Evolutionary conservation across 2,329 filamentous ascomycete species (phyloP), one percentile per base, ranked within the genome.

Genomic region (Pestalotiopsis sp.): DNA sequence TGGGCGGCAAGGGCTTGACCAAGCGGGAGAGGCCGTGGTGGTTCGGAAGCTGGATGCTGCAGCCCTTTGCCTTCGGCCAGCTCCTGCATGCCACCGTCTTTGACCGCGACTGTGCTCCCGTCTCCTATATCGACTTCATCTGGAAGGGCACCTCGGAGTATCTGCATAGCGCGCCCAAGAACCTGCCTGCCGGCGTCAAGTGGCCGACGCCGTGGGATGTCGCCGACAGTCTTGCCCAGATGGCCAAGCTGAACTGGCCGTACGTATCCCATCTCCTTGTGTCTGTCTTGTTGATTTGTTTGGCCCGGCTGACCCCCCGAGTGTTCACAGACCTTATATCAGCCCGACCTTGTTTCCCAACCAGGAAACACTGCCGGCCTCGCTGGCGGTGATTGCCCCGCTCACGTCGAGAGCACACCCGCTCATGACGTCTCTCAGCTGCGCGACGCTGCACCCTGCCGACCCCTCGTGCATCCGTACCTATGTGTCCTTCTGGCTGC

Each of bases 381-480:
- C 90, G 3, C 86, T 97, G n/a, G 78, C 85, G 25, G 82, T 87
- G 13, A 91, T 98, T 68, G 86, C 91, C 0, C 93, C 94, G 0
- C 89, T 98, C 67, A 94, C 94, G 1, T 91, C 92, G 1, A 89
- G 92, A 36, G 95, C 95, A 0, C 95, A 98, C 76, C 95, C 95
- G 1, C 90, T 94, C 57, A 95, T 97, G 78, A 91, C 89, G 11
- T 92, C 91, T 31, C 89, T 98, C 23, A 95, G 94, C 58, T 99
- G 96, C 81, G 95, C 95, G 1, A 87, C 95, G 2, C 89, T 98
- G 2, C 95, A 99, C 78, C 95, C 95, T 0, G 86, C 89, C 20
- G 93, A 97, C 75, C 95, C 95, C 1, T 97, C 93, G 20, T 99
- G 95, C 80, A 87, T 92, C 49, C 92, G 93, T 38, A 97, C 94